Base-by-base conservation (phyloP, 768 basidiomycete species). In the Basidioascus undulatus region DNA sequence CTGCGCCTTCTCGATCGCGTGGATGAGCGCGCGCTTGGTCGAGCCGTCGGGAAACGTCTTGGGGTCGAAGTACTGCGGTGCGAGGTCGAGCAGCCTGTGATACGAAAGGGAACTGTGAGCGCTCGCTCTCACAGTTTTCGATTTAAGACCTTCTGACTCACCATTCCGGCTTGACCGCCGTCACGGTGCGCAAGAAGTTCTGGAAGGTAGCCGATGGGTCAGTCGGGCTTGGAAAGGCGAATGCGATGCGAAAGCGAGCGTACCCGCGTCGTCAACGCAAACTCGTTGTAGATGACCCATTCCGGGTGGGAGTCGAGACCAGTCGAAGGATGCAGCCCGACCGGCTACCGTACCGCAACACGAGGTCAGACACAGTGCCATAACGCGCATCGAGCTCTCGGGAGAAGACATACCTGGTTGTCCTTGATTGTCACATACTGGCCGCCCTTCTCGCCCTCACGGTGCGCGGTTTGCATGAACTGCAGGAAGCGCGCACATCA, bases 391-490 rank as follows among this genome's bases (percentile, higher is more conserved):
- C 32, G 15, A n/a, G n/a, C n/a, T 34, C 16, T 4, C 23, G 32
- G 21, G 41, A 27, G 25, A 16, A 13, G 16, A 53, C 68, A 16
- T 47, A 71, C 79, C 63, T 92, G 87, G 49, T 87, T 79, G 56
- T 98, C 89, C 61, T 94, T 96, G 44, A 92, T 74, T 0, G 87
- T 98, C 46, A 76, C 46, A 54, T 98, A 96, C 41, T 66, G 69
- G 3, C 74, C 57, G 42, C 49, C 71, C 58, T 82, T 86, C 55
- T 83, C 81, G 3, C 82, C 81, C 54, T 87, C 84, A 56, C 81
- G 80, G 58, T 92, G 84, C 6, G 87, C 92, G 11, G 83, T 72
- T 55, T 94, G 89, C 89, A 92, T 94, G 62, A 94, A 98, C n/a
- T n/a, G n/a, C n/a, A n/a, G n/a, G n/a, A n/a, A n/a, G n/a, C n/a